Evolutionary conservation across 2,329 filamentous ascomycete species (phyloP).

Genomic region (Colletotrichum chlorophyti): DNA sequence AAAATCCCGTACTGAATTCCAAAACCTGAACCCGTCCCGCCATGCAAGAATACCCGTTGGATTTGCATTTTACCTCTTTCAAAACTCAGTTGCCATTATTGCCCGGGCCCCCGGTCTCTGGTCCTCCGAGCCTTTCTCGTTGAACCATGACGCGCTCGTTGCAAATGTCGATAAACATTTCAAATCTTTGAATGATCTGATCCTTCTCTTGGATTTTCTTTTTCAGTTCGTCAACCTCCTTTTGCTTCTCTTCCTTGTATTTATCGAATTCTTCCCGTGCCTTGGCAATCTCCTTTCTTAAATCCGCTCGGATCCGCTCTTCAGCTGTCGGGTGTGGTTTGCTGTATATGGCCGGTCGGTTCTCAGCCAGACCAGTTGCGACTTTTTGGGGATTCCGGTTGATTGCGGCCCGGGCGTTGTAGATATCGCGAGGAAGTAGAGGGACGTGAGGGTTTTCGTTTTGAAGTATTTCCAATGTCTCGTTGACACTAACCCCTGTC

Average conservation of each 20-base stretch:
- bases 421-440: conserved; percentile 69
- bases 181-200: conserved; percentile 67
- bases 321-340: conserved; percentile 69
- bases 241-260: conserved; percentile 61
- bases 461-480: conserved; percentile 72
- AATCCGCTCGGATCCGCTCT: conserved; percentile 68
- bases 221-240: conserved; percentile 65
- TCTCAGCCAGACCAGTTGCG: conserved; percentile 64
- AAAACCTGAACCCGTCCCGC: conserved; percentile 21
- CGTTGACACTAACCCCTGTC: conserved; percentile 67
- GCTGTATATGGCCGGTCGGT: conserved; percentile 70
- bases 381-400: conserved; percentile 70
- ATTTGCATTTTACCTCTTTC: neutral
- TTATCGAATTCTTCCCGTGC: conserved; percentile 63
- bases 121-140: conserved; percentile 54
- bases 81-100: conserved; percentile 5
- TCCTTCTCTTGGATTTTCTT: conserved; percentile 68
- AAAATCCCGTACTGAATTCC: conserved; percentile 17
- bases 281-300: conserved; percentile 66
- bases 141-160: conserved; percentile 71
- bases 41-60: conserved; percentile 26
- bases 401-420: conserved; percentile 72
- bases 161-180: conserved; percentile 75
- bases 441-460: conserved; percentile 69
- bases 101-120: conserved; percentile 12